Conservation (phyloP, 148 eudicot species). For the Fagopyrum esculentum region DNA sequence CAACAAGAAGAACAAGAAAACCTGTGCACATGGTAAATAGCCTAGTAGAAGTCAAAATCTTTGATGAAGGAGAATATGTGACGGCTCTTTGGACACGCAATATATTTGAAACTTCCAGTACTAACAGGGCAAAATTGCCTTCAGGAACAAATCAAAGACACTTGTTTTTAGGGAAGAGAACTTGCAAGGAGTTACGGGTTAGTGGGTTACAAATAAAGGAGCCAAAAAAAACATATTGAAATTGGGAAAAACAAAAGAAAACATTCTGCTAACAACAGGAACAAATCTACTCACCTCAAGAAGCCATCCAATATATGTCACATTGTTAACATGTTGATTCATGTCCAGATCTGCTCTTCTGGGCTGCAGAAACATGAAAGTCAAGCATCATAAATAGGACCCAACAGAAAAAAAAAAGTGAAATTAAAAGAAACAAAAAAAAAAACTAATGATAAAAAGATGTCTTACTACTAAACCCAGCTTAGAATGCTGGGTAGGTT, state of each 20-base stretch:
- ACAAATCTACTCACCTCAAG: constrained; percentile 56
- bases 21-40: background rate
- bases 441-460: background rate
- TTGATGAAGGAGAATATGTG: background rate
- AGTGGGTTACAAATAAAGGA: too few species aligned
- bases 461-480: constrained; percentile 65
- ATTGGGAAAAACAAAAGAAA: background rate
- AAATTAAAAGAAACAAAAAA: too few species aligned
- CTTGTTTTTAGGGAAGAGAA: background rate
- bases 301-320: constrained; percentile 90
- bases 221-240: background rate
- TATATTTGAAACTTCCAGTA: background rate
- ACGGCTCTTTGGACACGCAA: background rate
- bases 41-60: background rate
- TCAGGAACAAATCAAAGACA: too few species aligned
- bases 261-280: background rate
- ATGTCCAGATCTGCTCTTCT: constrained; percentile 95
- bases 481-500: constrained; percentile 59
- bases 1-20: background rate
- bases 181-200: too few species aligned
- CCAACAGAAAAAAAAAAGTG: background rate
- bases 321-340: constrained; percentile 97
- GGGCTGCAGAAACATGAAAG: constrained; percentile 42
- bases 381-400: background rate
- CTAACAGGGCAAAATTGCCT: background rate